Percentiles rank a stretch among this genome's conserved stretches.
Conservation (phyloP, 2,329 filamentous ascomycete species). For the Ascochyta viciae-villosae region DNA sequence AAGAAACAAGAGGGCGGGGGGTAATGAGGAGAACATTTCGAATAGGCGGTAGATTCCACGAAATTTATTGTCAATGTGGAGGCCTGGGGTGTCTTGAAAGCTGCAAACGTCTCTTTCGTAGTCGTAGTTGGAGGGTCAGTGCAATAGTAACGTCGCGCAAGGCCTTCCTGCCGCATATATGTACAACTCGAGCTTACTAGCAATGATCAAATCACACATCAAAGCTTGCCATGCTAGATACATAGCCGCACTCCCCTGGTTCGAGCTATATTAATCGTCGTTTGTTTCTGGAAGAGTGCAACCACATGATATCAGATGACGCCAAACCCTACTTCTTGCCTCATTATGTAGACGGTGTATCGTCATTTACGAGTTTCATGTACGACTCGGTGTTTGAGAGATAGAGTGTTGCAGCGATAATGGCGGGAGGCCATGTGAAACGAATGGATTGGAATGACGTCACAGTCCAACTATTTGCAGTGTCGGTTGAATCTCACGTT, state of each 20-base stretch:
- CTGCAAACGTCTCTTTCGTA: neutral
- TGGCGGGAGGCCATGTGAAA: constrained; percentile 2
- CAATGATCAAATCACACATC: neutral
- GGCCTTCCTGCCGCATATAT: neutral
- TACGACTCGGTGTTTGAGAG: neutral
- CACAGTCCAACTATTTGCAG: neutral
- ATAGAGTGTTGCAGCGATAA: constrained; percentile 9
- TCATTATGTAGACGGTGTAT: neutral
- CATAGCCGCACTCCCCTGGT: neutral
- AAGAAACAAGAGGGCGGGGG: neutral
- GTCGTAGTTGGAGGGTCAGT: too few relatives aligned
- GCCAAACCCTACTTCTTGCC: neutral
- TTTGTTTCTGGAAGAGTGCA: neutral
- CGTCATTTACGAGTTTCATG: neutral
- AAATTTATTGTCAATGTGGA: too few relatives aligned
- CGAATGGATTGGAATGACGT: neutral
- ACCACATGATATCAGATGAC: neutral
- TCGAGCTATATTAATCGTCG: neutral
- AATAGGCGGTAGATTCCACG: neutral
- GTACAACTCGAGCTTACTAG: neutral
- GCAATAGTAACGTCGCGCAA: neutral
- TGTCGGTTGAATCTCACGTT: too few relatives aligned
- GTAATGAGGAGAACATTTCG: neutral
- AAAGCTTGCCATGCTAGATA: neutral
- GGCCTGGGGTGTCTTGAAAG: neutral